Evolutionary conservation across 2,329 filamentous ascomycete genomes (phyloP).

Genomic region (Pseudovirgaria hyperparasitica): DNA sequence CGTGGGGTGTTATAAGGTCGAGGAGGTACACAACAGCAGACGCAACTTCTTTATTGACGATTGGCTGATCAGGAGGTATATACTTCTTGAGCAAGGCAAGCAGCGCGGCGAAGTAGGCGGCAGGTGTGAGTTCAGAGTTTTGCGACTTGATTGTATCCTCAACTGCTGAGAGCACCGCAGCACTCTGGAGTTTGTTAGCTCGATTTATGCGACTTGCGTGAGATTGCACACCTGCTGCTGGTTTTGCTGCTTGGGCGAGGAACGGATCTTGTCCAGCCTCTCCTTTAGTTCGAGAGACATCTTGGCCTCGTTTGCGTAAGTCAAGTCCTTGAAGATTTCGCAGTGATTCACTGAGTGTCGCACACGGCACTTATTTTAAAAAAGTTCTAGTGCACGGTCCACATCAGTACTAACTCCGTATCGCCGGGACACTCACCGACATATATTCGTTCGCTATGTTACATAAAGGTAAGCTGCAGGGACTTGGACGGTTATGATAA

Average conservation of each 20-base stretch:
- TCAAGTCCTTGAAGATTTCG: no score
- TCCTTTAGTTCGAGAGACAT: constrained; percentile 65
- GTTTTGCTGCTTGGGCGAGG: constrained; percentile 79
- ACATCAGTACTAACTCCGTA: no score
- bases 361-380: no score
- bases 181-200: constrained; percentile 43
- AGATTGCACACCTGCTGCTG: constrained; percentile 64
- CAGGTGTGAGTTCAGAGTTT: constrained; percentile 69
- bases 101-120: constrained; percentile 91
- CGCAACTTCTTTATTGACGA: constrained; percentile 68
- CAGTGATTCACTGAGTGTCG: no score
- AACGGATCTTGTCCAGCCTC: constrained; percentile 94
- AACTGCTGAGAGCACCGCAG: constrained; percentile 76
- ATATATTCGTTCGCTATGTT: no score
- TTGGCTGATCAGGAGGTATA: constrained; percentile 46
- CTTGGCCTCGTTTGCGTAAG: constrained; percentile 11
- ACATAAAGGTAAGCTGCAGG: no score
- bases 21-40: constrained; percentile 89
- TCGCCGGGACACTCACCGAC: no score
- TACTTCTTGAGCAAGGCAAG: constrained; percentile 76
- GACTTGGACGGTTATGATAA: no score
- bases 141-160: constrained; percentile 88
- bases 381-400: no score
- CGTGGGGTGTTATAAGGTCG: constrained; percentile 76
- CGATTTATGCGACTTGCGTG: constrained; percentile 3